A percentile compares a stretch with the other conserved stretches of the same genome.
phyloP scores from a whole-genome alignment of 768 basidiomycete genomes.

The Brasilioporus rufonigricans region DNA sequence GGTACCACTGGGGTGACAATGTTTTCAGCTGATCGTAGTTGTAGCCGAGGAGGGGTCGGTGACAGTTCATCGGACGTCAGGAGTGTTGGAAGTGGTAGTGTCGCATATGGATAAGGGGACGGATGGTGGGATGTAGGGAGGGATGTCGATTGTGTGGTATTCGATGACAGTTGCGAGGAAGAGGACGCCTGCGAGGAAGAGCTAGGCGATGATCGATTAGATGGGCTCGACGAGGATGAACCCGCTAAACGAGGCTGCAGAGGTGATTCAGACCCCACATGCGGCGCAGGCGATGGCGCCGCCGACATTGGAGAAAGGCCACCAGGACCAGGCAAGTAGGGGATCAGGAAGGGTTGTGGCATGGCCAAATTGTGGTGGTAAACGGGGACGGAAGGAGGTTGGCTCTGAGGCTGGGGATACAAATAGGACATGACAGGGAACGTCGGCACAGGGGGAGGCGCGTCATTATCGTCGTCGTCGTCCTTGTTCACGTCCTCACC shows the following conservation, averaged over 20 bases:
- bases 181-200: conserved; percentile 19
- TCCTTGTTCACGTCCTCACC: not conserved
- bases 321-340: conserved; percentile 27
- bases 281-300: conserved; percentile 44
- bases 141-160: not conserved
- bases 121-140: conserved; percentile 13
- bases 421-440: not conserved
- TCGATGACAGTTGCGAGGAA: conserved; percentile 8
- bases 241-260: conserved; percentile 1
- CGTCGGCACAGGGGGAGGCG: not conserved
- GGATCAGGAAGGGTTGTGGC: conserved; percentile 24
- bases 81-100: conserved; percentile 3
- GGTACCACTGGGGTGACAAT: not conserved
- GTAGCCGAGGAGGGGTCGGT: not conserved
- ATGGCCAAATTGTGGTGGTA: conserved; percentile 2
- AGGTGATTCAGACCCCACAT: conserved; percentile 8
- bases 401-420: not conserved
- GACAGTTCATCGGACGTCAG: not conserved
- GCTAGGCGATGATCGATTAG: conserved; percentile 7
- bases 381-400: not conserved
- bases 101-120: conserved; percentile 7
- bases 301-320: conserved; percentile 55
- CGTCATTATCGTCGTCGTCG: not conserved
- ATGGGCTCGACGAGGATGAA: conserved; percentile 15
- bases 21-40: conserved; percentile 1